Percentiles rank a stretch among this genome's conserved stretches.
Evolutionary conservation across 1,284 basidiomycete genomes (phyloP).

Genomic region (Cryptococcus floricola): DNA sequence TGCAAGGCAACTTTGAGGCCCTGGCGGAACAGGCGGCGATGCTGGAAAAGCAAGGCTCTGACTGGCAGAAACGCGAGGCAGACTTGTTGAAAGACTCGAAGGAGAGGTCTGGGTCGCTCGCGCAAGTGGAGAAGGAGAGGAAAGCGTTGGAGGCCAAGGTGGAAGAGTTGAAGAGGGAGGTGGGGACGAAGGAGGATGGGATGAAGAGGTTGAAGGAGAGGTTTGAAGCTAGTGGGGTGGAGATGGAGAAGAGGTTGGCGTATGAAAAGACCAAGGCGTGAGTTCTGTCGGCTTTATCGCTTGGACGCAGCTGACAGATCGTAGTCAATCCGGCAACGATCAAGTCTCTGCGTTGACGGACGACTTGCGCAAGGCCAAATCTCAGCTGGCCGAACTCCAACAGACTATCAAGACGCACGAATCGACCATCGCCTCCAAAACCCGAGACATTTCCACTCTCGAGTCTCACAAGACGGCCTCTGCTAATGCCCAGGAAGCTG

Average conservation of each 20-base stretch:
- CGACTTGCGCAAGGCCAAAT: constrained; percentile 67
- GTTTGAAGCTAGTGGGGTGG: constrained; percentile 62
- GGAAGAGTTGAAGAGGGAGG: constrained; percentile 68
- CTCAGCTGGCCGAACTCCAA: constrained; percentile 69
- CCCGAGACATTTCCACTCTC: constrained; percentile 65
- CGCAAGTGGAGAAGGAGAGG: constrained; percentile 52
- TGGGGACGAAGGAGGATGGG: constrained; percentile 76
- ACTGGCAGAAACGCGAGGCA: constrained; percentile 63
- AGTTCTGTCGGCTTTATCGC: constrained; percentile 31
- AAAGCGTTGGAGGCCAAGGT: constrained; percentile 62
- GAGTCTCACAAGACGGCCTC: constrained; percentile 57
- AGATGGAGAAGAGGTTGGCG: constrained; percentile 69
- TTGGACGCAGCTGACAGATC: neutral
- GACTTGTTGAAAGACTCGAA: constrained; percentile 52
- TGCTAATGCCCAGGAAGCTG: constrained; percentile 40
- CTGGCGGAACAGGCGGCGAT: constrained; percentile 77
- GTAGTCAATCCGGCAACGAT: constrained; percentile 61
- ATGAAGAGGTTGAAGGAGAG: constrained; percentile 70
- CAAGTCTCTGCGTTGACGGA: constrained; percentile 63
- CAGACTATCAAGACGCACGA: constrained; percentile 54
- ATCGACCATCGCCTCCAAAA: constrained; percentile 70
- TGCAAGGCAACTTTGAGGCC: constrained; percentile 61
- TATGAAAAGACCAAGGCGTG: constrained; percentile 66
- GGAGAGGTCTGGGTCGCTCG: constrained; percentile 27
- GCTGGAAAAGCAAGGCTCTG: constrained; percentile 70